A percentile compares a stretch with the other conserved stretches of the same genome.
phyloP scores from a whole-genome alignment of 1,139 yeast species.

The Pneumocystis wakefieldiae region DNA sequence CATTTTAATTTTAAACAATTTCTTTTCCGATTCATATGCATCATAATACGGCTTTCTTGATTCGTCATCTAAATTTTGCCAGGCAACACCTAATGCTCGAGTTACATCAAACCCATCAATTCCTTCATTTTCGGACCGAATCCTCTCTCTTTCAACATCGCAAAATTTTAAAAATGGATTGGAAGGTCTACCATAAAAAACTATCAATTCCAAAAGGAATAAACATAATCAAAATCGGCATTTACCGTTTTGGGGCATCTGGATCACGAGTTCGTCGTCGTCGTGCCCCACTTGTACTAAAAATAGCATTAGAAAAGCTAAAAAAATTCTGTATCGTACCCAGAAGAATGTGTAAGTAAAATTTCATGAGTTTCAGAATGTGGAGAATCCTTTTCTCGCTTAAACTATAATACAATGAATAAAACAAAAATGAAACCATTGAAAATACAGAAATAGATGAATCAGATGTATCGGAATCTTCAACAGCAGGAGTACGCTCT shows the following conservation, averaged over 20 bases:
- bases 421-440: neutral
- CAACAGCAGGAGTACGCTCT: constrained; percentile 23
- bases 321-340: neutral
- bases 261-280: constrained; percentile 1
- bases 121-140: constrained; percentile 36
- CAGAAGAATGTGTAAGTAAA: neutral
- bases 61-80: constrained; percentile 63
- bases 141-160: constrained; percentile 66
- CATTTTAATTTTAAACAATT: constrained; percentile 63
- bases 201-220: constrained; percentile 1
- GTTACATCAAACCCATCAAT: constrained; percentile 51
- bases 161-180: constrained; percentile 35
- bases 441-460: constrained; percentile 20
- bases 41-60: constrained; percentile 63
- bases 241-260: constrained; percentile 50
- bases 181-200: constrained; percentile 4
- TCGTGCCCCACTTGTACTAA: constrained; percentile 5
- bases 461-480: constrained; percentile 21
- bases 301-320: neutral
- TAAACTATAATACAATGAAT: neutral
- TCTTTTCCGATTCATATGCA: constrained; percentile 64
- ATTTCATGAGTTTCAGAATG: neutral
- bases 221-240: constrained; percentile 4
- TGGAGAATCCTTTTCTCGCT: neutral
- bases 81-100: constrained; percentile 64